Evolutionary conservation across 495 filamentous ascomycete species (phyloP), one percentile per base, ranked within the genome.

Genomic region (Trichoderma parareesei): DNA sequence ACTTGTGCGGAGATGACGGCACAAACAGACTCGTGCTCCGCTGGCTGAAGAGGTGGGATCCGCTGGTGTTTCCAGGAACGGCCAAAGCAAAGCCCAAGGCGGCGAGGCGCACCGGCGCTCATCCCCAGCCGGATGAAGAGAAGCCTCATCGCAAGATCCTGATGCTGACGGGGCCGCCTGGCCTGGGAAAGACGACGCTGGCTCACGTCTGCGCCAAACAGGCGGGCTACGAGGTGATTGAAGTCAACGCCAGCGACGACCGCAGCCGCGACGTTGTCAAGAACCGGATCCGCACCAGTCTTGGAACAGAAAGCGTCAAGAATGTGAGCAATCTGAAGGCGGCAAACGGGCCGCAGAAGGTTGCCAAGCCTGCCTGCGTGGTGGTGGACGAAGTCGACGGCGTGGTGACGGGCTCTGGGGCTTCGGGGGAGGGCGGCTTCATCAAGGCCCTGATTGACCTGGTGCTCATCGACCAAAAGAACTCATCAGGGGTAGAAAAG

Each of bases 301-400:
- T 97, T 35, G 90, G 89, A 0, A 98, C 93, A 1, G 93, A 97
- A 74, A 94, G 90, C 64, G 92, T 98, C 68, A 93, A 90, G 73
- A 89, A 87, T 20, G 85, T 92, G 46, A 86, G 87, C 62, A 81
- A 88, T 46, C 87, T 82, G 67, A 85, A 85, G 43, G 79, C 79
- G 9, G 69, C 76, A 60, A 64, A 71, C 10, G 88, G 90, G 67
- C 80, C 87, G 6, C 82, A 85, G 60, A 90, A 89, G 69, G 82
- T 87, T n/a, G 91, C 88, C 13, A 89, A 86, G 64, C 94, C 94
- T 11, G 87, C 97, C 2, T 98, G 94, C 70, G 87, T 98, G 6
- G 85, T 98, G 10, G 90, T 98, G 1, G 94, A 98, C 71, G 94
- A 98, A 75, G 93, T 97, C 5, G 94, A 98, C 71, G 94, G 94